These are phyloP conservation scores for Echites panduratus DNA, from an alignment of 257 asterid genomes.

Conservation along the genomic window DNA sequence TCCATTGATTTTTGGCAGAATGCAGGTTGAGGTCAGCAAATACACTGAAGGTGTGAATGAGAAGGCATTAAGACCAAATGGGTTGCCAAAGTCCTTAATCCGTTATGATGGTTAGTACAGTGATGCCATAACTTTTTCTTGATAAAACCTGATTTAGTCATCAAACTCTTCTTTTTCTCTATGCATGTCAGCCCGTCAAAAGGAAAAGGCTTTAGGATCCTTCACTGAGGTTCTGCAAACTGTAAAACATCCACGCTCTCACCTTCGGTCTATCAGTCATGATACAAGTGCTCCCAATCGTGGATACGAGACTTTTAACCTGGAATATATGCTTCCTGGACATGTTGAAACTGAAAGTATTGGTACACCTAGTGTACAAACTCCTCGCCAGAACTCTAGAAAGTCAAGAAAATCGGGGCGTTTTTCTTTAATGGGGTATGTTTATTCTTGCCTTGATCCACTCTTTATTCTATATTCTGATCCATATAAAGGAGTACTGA, in stretches of 20 bases:
- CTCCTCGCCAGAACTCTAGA: conserved; percentile 39
- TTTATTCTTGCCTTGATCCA: background rate
- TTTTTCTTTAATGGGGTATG: conserved; percentile 62
- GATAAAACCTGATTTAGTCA: conserved; percentile 14
- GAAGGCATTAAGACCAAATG: conserved; percentile 83
- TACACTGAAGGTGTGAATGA: conserved; percentile 89
- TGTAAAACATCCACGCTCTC: conserved; percentile 68
- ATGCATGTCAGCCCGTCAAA: conserved; percentile 77
- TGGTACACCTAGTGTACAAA: conserved; percentile 43
- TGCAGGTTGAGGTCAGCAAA: conserved; percentile 99
- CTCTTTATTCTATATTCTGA: background rate
- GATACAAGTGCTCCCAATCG: conserved; percentile 25
- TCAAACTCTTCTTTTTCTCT: conserved; percentile 16
- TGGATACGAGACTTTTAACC: conserved; percentile 34
- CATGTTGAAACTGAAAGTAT: conserved; percentile 41
- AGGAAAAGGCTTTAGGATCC: conserved; percentile 84
- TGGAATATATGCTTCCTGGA: conserved; percentile 68
- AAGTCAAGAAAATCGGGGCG: conserved; percentile 57
- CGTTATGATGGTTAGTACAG: conserved; percentile 74
- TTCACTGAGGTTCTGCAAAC: conserved; percentile 86
- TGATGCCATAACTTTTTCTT: conserved; percentile 5
- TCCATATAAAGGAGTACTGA: background rate
- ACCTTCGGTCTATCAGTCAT: conserved; percentile 40
- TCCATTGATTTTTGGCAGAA: conserved; percentile 42
- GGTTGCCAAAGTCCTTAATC: conserved; percentile 83